Conservation (phyloP, 169 alveolate genomes). For the Gregarina niphandrodes region DNA sequence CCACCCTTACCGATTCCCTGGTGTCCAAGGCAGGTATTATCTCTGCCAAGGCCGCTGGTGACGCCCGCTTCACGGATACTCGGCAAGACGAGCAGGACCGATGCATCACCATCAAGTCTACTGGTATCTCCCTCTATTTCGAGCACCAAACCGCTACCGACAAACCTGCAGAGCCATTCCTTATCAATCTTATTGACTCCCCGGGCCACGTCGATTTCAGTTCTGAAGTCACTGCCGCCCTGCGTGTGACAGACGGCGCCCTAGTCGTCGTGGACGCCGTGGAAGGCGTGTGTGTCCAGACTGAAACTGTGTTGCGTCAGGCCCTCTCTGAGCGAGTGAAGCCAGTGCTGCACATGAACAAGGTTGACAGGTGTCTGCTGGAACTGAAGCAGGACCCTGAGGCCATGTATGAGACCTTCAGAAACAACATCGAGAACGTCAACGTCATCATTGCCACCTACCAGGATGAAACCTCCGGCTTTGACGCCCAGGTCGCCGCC, state of each 20-base stretch:
- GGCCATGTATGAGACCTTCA: conserved; percentile 82
- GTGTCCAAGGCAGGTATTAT: conserved; percentile 96
- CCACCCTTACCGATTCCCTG: conserved; percentile 92
- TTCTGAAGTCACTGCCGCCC: conserved; percentile 97
- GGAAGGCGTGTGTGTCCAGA: conserved; percentile 96
- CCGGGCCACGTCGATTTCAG: conserved; percentile 99
- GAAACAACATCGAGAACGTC: conserved; percentile 80
- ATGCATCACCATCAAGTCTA: conserved; percentile 95
- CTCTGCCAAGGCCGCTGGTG: conserved; percentile 91
- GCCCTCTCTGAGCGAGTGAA: conserved; percentile 88
- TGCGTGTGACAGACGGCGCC: conserved; percentile 97
- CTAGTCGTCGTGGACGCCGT: conserved; percentile 94
- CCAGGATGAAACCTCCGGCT: conserved; percentile 78
- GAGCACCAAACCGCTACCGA: conserved; percentile 76
- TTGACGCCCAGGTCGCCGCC: conserved; percentile 78
- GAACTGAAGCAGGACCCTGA: conserved; percentile 92
- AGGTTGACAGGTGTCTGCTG: conserved; percentile 85
- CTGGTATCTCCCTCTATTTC: conserved; percentile 93
- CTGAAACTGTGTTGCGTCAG: conserved; percentile 94
- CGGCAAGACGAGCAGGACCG: conserved; percentile 97
- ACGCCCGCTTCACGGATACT: conserved; percentile 95
- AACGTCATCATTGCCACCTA: conserved; percentile 88
- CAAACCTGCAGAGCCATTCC: conserved; percentile 54
- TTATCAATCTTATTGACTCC: conserved; percentile 92
- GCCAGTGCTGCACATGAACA: conserved; percentile 93